Evolutionary conservation across 2,329 filamentous ascomycete species (phyloP), one percentile per base, ranked within the genome.

Genomic region (Coccinonectria pachysandricola): DNA sequence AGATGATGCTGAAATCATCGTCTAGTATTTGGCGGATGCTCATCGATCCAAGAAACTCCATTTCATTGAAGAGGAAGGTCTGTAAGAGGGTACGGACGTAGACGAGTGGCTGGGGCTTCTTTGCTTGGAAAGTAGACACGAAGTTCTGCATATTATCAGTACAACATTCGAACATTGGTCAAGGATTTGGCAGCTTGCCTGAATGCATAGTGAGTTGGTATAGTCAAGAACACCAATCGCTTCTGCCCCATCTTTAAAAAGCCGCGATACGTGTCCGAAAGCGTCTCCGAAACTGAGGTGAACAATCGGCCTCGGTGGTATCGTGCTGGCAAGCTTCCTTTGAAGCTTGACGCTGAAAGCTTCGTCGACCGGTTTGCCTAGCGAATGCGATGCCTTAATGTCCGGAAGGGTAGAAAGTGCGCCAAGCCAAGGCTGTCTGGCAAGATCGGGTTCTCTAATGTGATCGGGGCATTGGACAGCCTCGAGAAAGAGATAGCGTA

Each of bases 271-370:
- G 40, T 83, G 77, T 12, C 58, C 58, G 36, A 79, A 70, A 1
- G 86, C 81, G 43, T 84, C 76, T 9, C 77, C 70, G 40, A 83
- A 79, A 14, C 70, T 72, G 3, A 87, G 62, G 27, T 84, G 68
- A 8, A 95, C 82, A 42, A 95, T 88, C 0, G 88, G 87, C 7
- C 88, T 72, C 6, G 91, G 91, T 4, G 91, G 91, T 44, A 95
- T 87, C 1, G 86, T 95, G 41, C 86, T 95, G 1, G 91, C 87
- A 16, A 98, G 65, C 36, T 80, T 80, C n/a, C 87, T 72, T 49
- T 98, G 91, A 19, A 96, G 68, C 49, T 94, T 93, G 13, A 75
- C 73, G 43, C 85, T 95, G 52, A 95, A 96, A 0, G 87, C 75
- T n/a, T 77, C 75, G 0, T 76, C 68, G 0, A 92, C 74, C 1